Percentiles rank a stretch among this genome's conserved stretches.
Conservation (phyloP, 805 yeast genomes). For the Yamadazyma endophytica region DNA sequence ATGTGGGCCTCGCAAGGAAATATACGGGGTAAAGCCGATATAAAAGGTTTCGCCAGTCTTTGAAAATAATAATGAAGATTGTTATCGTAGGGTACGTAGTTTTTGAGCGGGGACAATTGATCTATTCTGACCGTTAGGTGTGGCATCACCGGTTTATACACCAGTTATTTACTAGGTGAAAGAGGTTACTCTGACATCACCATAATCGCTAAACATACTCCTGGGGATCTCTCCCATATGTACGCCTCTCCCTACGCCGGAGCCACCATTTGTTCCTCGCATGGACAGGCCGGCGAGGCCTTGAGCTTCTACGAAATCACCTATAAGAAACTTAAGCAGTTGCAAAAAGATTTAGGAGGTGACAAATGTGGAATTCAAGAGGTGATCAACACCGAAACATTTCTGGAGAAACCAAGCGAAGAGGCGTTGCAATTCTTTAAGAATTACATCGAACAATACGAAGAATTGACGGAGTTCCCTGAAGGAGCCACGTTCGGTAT, state of each 20-base stretch:
- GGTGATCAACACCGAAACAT: constrained; percentile 5
- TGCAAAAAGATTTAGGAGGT: constrained; percentile 5
- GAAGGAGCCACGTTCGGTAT: constrained; percentile 54
- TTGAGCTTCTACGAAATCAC: constrained; percentile 8
- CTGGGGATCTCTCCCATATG: constrained; percentile 20
- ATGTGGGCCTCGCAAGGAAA: constrained; percentile 1
- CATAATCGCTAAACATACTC: constrained; percentile 17
- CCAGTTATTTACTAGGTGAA: constrained; percentile 12
- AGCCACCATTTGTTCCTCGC: constrained; percentile 14
- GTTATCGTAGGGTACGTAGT: constrained; percentile 13
- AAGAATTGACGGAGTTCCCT: constrained; percentile 33
- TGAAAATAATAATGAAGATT: constrained; percentile 6
- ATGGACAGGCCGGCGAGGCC: constrained; percentile 21
- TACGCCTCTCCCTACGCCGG: constrained; percentile 26
- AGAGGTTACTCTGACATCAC: constrained; percentile 10
- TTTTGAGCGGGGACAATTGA: too few relatives aligned
- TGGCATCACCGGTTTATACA: constrained; percentile 12
- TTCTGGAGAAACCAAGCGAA: constrained; percentile 3
- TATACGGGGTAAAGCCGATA: too few relatives aligned
- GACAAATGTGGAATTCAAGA: constrained; percentile 4
- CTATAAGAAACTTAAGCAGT: constrained; percentile 5
- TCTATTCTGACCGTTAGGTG: constrained; percentile 2
- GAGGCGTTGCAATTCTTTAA: constrained; percentile 3
- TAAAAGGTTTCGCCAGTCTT: too few relatives aligned
- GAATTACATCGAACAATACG: constrained; percentile 4